phyloP scores from a whole-genome alignment of 805 yeast genomes.

The Saccharomyces paradoxus region DNA sequence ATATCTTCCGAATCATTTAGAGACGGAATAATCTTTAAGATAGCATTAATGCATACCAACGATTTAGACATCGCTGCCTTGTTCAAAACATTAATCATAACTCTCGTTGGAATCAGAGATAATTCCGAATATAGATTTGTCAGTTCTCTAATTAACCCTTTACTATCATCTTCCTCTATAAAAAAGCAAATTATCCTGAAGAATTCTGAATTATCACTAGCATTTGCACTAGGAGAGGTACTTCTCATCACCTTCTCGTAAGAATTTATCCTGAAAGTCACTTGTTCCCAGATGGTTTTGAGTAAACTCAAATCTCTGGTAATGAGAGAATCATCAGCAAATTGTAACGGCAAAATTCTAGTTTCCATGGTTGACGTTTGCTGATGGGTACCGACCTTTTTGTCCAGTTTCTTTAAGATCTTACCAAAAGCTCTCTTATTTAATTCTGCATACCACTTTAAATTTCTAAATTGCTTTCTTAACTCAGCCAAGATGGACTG shows the following conservation, averaged over 20 bases:
- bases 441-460: conserved; percentile 90
- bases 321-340: conserved; percentile 64
- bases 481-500: conserved; percentile 65
- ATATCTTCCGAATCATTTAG: conserved; percentile 63
- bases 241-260: not conserved
- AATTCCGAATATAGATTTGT: conserved; percentile 1
- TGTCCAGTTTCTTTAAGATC: conserved; percentile 84
- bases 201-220: conserved; percentile 3
- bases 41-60: conserved; percentile 46
- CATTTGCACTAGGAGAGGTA: not conserved
- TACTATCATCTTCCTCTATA: conserved; percentile 38
- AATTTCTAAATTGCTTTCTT: conserved; percentile 65
- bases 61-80: conserved; percentile 54
- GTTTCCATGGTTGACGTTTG: conserved; percentile 53
- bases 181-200: conserved; percentile 6
- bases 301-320: conserved; percentile 44
- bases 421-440: conserved; percentile 85
- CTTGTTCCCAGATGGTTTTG: conserved; percentile 23
- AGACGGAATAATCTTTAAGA: conserved; percentile 44
- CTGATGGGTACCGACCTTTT: conserved; percentile 58
- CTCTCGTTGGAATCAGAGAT: conserved; percentile 39
- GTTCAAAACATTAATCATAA: conserved; percentile 53
- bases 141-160: conserved; percentile 37
- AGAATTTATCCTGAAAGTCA: not conserved
- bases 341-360: conserved; percentile 64